Evolutionary conservation across 129 eudicot genomes (phyloP).

Genomic region (Cynara cardunculus): DNA sequence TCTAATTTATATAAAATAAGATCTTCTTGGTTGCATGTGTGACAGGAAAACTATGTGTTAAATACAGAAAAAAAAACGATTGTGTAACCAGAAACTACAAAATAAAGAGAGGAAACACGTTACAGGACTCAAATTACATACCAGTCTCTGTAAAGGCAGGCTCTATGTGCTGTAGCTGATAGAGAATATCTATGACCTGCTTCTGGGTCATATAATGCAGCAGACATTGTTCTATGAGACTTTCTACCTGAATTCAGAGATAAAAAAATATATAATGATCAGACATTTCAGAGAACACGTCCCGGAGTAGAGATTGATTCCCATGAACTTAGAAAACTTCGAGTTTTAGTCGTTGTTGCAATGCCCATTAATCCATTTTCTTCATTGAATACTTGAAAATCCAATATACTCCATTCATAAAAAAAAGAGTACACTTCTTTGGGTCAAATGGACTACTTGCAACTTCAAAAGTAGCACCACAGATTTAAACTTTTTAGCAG

Average conservation of each 20-base stretch:
- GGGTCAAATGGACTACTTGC: neutral
- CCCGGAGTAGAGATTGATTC: neutral
- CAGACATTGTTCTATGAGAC: conserved; percentile 63
- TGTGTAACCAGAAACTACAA: neutral
- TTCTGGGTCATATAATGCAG: conserved; percentile 53
- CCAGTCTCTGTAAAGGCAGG: conserved; percentile 59
- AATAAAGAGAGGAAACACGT: neutral
- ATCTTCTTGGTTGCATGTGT: neutral
- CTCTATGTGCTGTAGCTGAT: conserved; percentile 39
- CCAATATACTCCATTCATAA: neutral
- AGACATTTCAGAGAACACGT: neutral
- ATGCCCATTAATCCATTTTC: neutral
- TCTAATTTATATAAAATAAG: neutral
- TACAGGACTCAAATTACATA: conserved; percentile 12
- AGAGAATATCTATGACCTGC: conserved; percentile 49
- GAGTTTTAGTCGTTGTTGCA: neutral
- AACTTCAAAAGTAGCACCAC: neutral
- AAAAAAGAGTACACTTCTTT: neutral
- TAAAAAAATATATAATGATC: neutral
- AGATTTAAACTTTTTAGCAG: neutral
- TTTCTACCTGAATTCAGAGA: conserved; percentile 48
- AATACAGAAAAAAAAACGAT: neutral
- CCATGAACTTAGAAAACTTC: neutral
- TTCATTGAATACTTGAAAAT: neutral
- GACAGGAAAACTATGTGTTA: neutral